A percentile compares a stretch with the other conserved stretches of the same genome.
Evolutionary conservation across 345 rosid genomes (phyloP).

Genomic region (Dimocarpus longan): DNA sequence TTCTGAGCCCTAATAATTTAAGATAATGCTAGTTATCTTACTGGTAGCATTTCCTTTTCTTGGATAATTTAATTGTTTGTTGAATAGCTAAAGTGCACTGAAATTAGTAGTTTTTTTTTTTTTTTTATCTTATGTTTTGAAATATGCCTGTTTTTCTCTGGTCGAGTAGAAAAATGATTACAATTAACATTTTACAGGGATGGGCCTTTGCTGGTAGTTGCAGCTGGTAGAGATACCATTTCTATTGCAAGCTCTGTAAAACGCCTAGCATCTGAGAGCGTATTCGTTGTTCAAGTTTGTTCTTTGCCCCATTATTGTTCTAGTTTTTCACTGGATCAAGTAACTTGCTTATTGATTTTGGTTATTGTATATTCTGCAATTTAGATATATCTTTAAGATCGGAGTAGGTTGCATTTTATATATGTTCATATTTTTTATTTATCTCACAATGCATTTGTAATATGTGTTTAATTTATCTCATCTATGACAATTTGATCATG

Average conservation of each 20-base stretch:
- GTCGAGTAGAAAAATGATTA: neutral
- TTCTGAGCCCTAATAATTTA: neutral
- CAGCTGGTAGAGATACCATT: slow-evolving; percentile 93
- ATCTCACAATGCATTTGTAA: neutral
- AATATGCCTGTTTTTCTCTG: slow-evolving; percentile 8
- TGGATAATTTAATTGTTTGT: neutral
- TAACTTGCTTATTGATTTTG: neutral
- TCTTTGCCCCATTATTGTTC: slow-evolving; percentile 9
- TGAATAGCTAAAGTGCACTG: neutral
- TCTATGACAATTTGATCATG: neutral
- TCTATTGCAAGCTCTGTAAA: slow-evolving; percentile 89
- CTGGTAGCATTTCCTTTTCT: neutral
- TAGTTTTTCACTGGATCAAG: slow-evolving; percentile 2
- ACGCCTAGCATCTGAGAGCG: slow-evolving; percentile 78
- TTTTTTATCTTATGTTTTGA: neutral
- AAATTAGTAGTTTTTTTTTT: neutral
- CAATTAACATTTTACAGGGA: slow-evolving; percentile 53
- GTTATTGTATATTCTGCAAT: neutral
- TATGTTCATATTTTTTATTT: neutral
- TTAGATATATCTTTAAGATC: slow-evolving; percentile 1
- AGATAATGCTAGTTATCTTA: neutral
- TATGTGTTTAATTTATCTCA: neutral
- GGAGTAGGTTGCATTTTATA: neutral
- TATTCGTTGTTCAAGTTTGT: slow-evolving; percentile 88
- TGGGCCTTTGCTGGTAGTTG: slow-evolving; percentile 91